A percentile compares a stretch with the other conserved stretches of the same genome.
Evolutionary conservation across 805 yeast genomes (phyloP).

Genomic region (Starmerella stellata): DNA sequence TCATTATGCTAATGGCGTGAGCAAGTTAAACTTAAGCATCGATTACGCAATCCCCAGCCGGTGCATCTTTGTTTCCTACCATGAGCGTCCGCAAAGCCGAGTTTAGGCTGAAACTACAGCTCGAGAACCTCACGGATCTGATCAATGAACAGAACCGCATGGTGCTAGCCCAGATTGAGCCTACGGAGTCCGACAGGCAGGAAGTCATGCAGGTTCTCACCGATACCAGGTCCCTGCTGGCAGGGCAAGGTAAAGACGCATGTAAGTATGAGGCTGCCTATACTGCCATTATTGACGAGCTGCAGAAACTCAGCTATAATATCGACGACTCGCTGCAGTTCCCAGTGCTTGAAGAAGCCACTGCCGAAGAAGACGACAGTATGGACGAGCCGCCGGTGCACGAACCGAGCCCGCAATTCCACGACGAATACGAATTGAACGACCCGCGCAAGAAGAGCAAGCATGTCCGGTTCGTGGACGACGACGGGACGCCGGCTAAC

Average conservation of each 20-base stretch:
- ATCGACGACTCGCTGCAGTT: too few relatives aligned
- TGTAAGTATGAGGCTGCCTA: constrained; percentile 1
- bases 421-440: not conserved
- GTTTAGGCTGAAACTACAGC: constrained; percentile 13
- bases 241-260: constrained; percentile 1
- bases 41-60: not conserved
- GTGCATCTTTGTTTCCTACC: not conserved
- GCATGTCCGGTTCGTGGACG: not conserved
- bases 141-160: constrained; percentile 17
- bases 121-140: constrained; percentile 15
- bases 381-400: not conserved
- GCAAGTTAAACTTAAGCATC: too few relatives aligned
- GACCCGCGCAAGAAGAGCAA: not conserved
- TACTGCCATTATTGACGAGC: not conserved
- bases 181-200: constrained; percentile 14
- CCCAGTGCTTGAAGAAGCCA: not conserved
- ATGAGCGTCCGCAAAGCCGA: not conserved
- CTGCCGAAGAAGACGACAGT: not conserved
- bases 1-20: too few relatives aligned
- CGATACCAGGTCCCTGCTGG: not conserved
- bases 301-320: not conserved
- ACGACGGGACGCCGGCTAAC: not conserved
- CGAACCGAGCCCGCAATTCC: not conserved
- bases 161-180: constrained; percentile 16
- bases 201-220: constrained; percentile 10